phyloP scores from a whole-genome alignment of 2,329 filamentous ascomycete species.

The Dactylellina drechsleri region DNA sequence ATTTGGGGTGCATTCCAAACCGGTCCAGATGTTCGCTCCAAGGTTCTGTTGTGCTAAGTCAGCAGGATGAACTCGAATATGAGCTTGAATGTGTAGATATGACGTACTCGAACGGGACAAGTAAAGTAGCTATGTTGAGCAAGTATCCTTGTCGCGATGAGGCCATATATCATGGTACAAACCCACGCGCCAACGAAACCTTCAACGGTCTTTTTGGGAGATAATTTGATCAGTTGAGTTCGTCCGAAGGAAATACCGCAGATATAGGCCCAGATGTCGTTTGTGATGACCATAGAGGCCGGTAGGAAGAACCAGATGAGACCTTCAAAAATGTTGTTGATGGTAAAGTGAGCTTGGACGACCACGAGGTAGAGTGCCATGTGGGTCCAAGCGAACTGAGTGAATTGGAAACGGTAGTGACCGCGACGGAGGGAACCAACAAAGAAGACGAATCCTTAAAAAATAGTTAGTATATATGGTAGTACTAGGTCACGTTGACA shows the following conservation, averaged over 20 bases:
- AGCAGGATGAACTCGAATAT: not conserved
- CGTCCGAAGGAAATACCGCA: constrained; percentile 96
- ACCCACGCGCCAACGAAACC: constrained; percentile 97
- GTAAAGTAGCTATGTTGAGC: constrained; percentile 97
- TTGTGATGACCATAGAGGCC: constrained; percentile 92
- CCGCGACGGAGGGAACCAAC: constrained; percentile 93
- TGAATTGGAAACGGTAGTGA: constrained; percentile 98
- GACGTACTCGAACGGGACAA: constrained; percentile 82
- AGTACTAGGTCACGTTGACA: constrained; percentile 3
- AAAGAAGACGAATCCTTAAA: constrained; percentile 93
- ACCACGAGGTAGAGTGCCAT: constrained; percentile 99
- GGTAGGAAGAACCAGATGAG: constrained; percentile 99
- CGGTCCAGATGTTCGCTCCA: constrained; percentile 90
- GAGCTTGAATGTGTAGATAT: not conserved
- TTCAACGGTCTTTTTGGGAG: constrained; percentile 98
- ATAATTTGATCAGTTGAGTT: constrained; percentile 96
- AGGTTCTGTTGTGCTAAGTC: constrained; percentile 70
- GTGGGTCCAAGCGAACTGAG: constrained; percentile 98
- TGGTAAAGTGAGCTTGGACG: constrained; percentile 97
- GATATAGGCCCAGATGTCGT: constrained; percentile 98
- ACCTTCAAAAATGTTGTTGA: constrained; percentile 99
- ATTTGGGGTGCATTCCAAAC: constrained; percentile 88
- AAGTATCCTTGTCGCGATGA: constrained; percentile 82
- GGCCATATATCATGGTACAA: constrained; percentile 88
- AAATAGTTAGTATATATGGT: constrained; percentile 6